phyloP scores from a whole-genome alignment of 2,329 filamentous ascomycete species.

The Aspergillus sp. region DNA sequence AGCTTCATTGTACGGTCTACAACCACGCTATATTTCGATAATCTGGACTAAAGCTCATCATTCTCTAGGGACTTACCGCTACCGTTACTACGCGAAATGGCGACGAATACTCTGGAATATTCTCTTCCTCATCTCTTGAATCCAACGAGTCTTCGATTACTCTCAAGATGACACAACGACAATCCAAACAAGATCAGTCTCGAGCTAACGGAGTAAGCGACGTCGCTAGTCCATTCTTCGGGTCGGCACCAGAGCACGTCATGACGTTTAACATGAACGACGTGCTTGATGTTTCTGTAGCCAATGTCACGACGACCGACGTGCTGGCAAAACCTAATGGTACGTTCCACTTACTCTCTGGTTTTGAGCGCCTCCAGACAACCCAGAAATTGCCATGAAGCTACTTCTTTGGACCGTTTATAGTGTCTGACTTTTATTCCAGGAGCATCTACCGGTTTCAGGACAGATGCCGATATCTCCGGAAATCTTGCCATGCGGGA shows the following conservation, averaged over 20 bases:
- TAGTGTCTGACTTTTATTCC: conserved; percentile 4
- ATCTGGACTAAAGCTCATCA: conserved; percentile 17
- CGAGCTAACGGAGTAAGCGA: conserved; percentile 46
- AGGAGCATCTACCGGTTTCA: conserved; percentile 71
- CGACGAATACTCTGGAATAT: conserved; percentile 61
- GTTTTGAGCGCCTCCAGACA: not conserved
- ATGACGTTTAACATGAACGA: conserved; percentile 65
- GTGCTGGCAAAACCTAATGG: conserved; percentile 58
- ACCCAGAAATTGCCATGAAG: not conserved
- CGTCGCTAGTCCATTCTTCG: conserved; percentile 40
- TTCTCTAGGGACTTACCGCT: conserved; percentile 53
- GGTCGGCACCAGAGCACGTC: conserved; percentile 45
- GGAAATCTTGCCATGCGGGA: conserved; percentile 68
- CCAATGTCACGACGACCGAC: conserved; percentile 54
- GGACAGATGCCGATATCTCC: conserved; percentile 86
- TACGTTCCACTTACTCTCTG: conserved; percentile 32
- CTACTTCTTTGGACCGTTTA: not conserved
- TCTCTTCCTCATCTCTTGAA: conserved; percentile 57
- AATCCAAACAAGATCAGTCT: conserved; percentile 36
- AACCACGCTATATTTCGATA: not conserved
- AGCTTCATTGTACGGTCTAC: conserved; percentile 56
- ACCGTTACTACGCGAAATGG: conserved; percentile 60
- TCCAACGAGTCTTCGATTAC: conserved; percentile 55
- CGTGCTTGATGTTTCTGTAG: conserved; percentile 56
- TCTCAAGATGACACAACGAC: conserved; percentile 66